Evolutionary conservation across 345 rosid genomes (phyloP), one percentile per base, ranked within the genome.

Genomic region (Trapa bicornis): DNA sequence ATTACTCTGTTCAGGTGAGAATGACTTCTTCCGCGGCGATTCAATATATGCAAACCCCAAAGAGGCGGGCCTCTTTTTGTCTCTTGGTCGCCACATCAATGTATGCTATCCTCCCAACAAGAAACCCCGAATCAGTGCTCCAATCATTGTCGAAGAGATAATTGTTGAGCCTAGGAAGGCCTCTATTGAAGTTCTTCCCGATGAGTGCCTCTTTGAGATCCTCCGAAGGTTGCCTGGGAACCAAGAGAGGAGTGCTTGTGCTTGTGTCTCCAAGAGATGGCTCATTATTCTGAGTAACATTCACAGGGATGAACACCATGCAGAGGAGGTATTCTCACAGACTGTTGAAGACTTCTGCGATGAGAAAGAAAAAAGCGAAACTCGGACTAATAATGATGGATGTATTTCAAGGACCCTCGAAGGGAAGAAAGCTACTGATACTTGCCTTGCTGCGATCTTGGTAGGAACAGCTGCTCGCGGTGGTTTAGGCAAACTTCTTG

Each of bases 181-280:
- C 72, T 85, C 93, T 2, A 79, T 95, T 7, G 96, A 95, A 32
- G 84, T 82, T 62, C 83, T 94, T 1, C 99, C 97, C 0, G 96
- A 94, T 43, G 99, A 94, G 77, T 94, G 99, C 71, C 84, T 94
- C 61, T 91, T 89, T 48, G 99, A 94, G 82, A 86, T 94, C 76
- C 77, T 94, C 68, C 78, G 95, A 56, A 83, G 93, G 32, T 68
- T 94, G 76, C 73, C 85, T 62, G 89, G 88, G 45, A 81, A 88
- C 2, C 78, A 80, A 71, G 99, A 87, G 81, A 85, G 91, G 83
- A 86, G 89, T 75, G 81, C 85, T 56, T 85, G 85, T 37, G 93
- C 96, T 60, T 82, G 84, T 64, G 97, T 91, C 67, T 94, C 99
- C 1, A 91, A 85, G 83, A 90, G 78, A 9, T 94, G 97, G 97